Percentiles rank a stretch among this genome's conserved stretches.
Conservation (phyloP, 176 grass and related monocot species). For the Bolboschoenus planiculmis region DNA sequence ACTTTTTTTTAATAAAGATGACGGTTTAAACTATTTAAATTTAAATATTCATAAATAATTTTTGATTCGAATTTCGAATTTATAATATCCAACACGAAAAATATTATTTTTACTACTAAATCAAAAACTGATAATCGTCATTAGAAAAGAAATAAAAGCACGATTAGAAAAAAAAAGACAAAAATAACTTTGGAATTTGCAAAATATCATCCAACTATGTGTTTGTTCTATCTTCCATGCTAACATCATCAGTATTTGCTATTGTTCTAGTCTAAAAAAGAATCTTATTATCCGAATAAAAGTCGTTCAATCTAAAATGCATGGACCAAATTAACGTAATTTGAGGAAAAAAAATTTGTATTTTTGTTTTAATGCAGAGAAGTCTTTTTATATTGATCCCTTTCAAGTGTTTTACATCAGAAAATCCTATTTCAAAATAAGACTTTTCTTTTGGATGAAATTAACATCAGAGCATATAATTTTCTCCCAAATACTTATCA, state of each 20-base stretch:
- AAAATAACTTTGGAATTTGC: not conserved
- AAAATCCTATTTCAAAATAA: not conserved
- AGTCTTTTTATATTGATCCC: not conserved
- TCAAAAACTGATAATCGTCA: too few species aligned
- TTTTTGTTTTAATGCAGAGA: too few species aligned
- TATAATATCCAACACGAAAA: too few species aligned
- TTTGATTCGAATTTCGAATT: too few species aligned
- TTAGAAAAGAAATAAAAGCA: too few species aligned
- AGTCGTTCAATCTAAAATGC: not conserved
- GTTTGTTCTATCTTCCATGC: too few species aligned
- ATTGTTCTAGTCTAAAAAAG: too few species aligned
- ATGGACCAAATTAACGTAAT: not conserved
- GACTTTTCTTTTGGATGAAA: not conserved
- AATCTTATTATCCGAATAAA: not conserved
- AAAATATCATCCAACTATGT: not conserved
- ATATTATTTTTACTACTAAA: too few species aligned
- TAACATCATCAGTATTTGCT: too few species aligned
- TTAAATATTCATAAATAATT: too few species aligned
- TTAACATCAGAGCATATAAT: not conserved
- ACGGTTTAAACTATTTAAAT: too few species aligned
- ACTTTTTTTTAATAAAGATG: too few species aligned
- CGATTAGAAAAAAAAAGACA: not conserved
- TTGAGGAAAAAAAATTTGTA: not conserved
- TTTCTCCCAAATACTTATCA: not conserved
- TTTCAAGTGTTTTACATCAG: not conserved